Evolutionary conservation across 345 rosid genomes (phyloP).

Genomic region (Litchi chinensis): DNA sequence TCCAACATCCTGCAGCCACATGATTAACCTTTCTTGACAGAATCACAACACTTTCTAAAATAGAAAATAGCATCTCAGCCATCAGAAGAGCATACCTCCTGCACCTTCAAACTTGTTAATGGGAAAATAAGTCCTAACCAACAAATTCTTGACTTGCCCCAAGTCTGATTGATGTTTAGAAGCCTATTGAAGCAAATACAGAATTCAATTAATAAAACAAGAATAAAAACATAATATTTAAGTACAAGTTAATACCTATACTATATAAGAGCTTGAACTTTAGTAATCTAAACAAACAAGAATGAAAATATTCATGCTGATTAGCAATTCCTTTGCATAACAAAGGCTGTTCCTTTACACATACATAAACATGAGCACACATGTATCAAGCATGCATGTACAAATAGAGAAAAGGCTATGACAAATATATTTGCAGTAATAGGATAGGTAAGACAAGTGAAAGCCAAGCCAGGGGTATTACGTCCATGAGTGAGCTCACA

Average conservation of each 20-base stretch:
- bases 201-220: background rate
- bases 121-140: slow-evolving; percentile 44
- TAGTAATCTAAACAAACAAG: background rate
- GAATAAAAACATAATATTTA: background rate
- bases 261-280: background rate
- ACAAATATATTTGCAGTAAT: background rate
- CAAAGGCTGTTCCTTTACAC: slow-evolving; percentile 1
- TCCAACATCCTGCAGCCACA: too few relatives aligned
- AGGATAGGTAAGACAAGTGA: background rate
- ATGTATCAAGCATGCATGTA: background rate
- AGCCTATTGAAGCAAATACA: slow-evolving; percentile 41
- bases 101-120: slow-evolving; percentile 39
- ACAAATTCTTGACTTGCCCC: slow-evolving; percentile 41
- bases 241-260: background rate
- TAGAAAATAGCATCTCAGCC: too few relatives aligned
- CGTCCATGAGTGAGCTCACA: background rate
- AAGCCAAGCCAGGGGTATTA: background rate
- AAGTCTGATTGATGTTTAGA: slow-evolving; percentile 51
- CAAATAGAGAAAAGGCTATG: background rate
- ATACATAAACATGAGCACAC: background rate
- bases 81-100: slow-evolving; percentile 30
- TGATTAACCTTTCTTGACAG: too few relatives aligned
- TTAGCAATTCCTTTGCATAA: background rate
- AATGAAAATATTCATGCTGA: background rate
- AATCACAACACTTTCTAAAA: too few relatives aligned